Evolutionary conservation across 768 basidiomycete genomes (phyloP), one percentile per base, ranked within the genome.

Genomic region (Kwoniella sp.): DNA sequence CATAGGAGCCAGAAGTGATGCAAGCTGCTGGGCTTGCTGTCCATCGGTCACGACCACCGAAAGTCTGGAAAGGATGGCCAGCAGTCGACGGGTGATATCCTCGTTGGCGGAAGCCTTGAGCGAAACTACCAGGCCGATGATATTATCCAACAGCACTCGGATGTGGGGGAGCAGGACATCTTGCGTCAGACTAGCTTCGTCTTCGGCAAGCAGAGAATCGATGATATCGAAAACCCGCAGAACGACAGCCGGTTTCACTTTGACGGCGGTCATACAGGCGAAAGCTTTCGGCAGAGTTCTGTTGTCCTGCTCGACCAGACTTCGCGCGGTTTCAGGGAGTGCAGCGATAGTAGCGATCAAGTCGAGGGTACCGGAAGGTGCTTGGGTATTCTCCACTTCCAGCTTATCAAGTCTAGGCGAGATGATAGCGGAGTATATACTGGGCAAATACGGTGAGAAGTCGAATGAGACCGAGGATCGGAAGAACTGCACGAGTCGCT

Each of bases 401-500:
- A 98, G 83, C 2, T 82, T 79, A 0, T 86, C 82, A 25, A 99
- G 84, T 5, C 96, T 90, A 0, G 95, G 93, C 0, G 89, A 87
- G 72, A 98, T 89, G 82, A 91, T 86, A 0, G 86, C 82, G 0
- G 83, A 64, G 82, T 92, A 97, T 9, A 87, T 85, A 5, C 84
- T 82, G 3, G 82, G 80, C 74, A 98, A 83, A 79, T 88, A 94
- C 0, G 87, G 85, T 0, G 83, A 74, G 77, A 89, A 95, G 79
- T 95, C 86, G 78, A 93, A 96, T 17, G 76, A 72, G 26, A 88
- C 85, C 0, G 89, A 87, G 45, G 84, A 84, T 15, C 87, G 86
- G 86, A 93, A 93, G 82, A 97, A 95, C 74, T 94, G 91, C 1
- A 88, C 86, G 38, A 97, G 82, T 13, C 94, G 87, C 78, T 91